Evolutionary conservation across 768 basidiomycete species (phyloP).

Genomic region (Russula sp.): DNA sequence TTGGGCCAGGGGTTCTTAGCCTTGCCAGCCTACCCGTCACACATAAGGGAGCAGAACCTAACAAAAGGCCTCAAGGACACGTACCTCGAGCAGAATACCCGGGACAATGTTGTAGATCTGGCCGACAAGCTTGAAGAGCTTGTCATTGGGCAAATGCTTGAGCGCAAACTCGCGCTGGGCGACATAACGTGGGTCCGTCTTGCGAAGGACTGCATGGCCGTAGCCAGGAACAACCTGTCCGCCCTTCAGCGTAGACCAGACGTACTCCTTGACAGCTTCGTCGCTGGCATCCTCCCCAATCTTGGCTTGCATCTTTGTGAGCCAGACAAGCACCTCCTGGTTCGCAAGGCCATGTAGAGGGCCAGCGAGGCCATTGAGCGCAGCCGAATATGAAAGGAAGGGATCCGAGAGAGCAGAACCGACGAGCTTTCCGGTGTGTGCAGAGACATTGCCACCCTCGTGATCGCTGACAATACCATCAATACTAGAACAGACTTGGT

Average conservation of each 20-base stretch:
- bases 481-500: neutral
- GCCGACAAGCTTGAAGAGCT: conserved; percentile 90
- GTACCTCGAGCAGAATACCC: conserved; percentile 77
- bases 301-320: conserved; percentile 85
- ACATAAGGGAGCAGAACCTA: neutral
- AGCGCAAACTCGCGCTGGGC: conserved; percentile 87
- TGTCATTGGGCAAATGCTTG: conserved; percentile 79
- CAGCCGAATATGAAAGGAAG: conserved; percentile 90
- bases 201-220: conserved; percentile 79
- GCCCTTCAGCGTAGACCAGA: conserved; percentile 88
- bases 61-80: conserved; percentile 20
- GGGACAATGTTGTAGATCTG: conserved; percentile 87
- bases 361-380: conserved; percentile 93
- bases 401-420: conserved; percentile 96
- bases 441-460: conserved; percentile 98
- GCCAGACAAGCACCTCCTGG: conserved; percentile 94
- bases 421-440: conserved; percentile 88
- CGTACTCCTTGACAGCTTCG: conserved; percentile 85
- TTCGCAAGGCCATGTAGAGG: conserved; percentile 96
- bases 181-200: conserved; percentile 88
- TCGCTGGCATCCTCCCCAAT: conserved; percentile 83
- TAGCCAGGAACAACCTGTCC: conserved; percentile 95
- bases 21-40: conserved; percentile 61
- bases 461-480: conserved; percentile 56
- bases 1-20: conserved; percentile 96